A percentile compares a stretch with the other conserved stretches of the same genome.
Evolutionary conservation across 2,329 filamentous ascomycete species (phyloP).

Genomic region (Aspergillus ibericus): DNA sequence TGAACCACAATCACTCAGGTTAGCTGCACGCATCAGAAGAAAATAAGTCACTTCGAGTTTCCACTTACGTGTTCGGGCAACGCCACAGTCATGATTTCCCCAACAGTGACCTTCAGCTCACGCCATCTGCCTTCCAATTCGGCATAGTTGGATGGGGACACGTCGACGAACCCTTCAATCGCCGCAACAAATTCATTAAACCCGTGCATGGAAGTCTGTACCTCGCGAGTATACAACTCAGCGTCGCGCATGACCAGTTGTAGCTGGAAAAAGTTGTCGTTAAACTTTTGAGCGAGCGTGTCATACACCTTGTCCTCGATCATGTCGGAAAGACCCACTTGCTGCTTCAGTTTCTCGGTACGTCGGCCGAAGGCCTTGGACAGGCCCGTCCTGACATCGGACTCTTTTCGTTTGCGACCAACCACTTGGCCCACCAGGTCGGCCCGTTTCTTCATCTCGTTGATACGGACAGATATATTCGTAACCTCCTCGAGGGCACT

Average conservation of each 20-base stretch:
- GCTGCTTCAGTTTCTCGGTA: constrained; percentile 78
- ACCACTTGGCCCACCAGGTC: constrained; percentile 90
- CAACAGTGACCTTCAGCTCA: constrained; percentile 81
- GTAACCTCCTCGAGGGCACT: constrained; percentile 69
- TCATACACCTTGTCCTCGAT: constrained; percentile 81
- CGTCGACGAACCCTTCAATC: constrained; percentile 77
- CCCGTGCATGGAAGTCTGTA: constrained; percentile 74
- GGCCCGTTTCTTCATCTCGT: constrained; percentile 92
- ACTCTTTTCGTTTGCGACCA: constrained; percentile 80
- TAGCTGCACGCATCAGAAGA: neutral
- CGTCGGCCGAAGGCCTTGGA: constrained; percentile 88
- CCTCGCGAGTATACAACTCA: constrained; percentile 85
- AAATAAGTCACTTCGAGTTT: neutral
- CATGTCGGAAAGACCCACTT: constrained; percentile 62
- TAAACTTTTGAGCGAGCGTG: constrained; percentile 79
- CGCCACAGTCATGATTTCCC: constrained; percentile 79
- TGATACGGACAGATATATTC: constrained; percentile 68
- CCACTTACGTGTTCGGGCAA: constrained; percentile 76
- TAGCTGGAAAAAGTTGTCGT: constrained; percentile 86
- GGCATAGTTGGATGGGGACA: constrained; percentile 67
- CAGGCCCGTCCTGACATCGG: constrained; percentile 78
- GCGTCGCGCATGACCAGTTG: constrained; percentile 92
- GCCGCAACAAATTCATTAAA: constrained; percentile 78
- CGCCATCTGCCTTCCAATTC: constrained; percentile 95
- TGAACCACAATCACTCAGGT: constrained; percentile 25